Conservation (phyloP, 805 yeast species). For the Candida vaughaniae region DNA sequence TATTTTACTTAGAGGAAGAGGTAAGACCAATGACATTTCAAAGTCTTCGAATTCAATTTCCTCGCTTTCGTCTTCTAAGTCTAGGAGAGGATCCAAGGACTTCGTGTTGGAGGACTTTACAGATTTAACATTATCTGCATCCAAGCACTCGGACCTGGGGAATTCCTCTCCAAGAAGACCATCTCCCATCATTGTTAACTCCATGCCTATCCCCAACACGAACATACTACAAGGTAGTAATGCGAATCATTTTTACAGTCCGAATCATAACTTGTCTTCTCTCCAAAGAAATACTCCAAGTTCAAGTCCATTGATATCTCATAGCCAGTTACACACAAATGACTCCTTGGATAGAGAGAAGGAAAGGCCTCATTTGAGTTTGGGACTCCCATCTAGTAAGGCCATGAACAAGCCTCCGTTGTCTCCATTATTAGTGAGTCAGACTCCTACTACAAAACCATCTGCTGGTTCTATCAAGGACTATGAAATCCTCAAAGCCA, state of each 20-base stretch:
- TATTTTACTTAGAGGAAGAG: conserved; percentile 26
- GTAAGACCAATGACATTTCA: conserved; percentile 12
- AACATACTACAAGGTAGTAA: background rate
- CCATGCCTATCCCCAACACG: background rate
- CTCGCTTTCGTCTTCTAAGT: conserved; percentile 18
- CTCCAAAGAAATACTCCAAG: conserved; percentile 54
- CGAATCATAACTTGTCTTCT: conserved; percentile 50
- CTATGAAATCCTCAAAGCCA: conserved; percentile 87
- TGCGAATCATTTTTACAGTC: conserved; percentile 13
- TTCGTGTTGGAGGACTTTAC: conserved; percentile 23
- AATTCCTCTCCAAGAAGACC: conserved; percentile 55
- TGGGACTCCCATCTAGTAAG: background rate
- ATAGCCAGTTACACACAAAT: conserved; percentile 6
- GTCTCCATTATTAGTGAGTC: conserved; percentile 76
- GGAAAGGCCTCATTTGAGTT: conserved; percentile 1
- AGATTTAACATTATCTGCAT: conserved; percentile 24
- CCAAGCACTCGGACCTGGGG: conserved; percentile 10
- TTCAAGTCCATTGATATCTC: conserved; percentile 17
- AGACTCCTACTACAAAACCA: conserved; percentile 53
- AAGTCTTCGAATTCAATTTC: conserved; percentile 13
- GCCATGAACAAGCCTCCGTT: conserved; percentile 56
- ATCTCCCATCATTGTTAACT: conserved; percentile 46
- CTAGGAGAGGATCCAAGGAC: conserved; percentile 21
- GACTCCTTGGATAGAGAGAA: conserved; percentile 4
- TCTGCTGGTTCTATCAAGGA: conserved; percentile 73